These are phyloP conservation scores for Nigrograna mackinnonii DNA, from an alignment of 2,329 filamentous ascomycete genomes.

Conservation along the genomic window DNA sequence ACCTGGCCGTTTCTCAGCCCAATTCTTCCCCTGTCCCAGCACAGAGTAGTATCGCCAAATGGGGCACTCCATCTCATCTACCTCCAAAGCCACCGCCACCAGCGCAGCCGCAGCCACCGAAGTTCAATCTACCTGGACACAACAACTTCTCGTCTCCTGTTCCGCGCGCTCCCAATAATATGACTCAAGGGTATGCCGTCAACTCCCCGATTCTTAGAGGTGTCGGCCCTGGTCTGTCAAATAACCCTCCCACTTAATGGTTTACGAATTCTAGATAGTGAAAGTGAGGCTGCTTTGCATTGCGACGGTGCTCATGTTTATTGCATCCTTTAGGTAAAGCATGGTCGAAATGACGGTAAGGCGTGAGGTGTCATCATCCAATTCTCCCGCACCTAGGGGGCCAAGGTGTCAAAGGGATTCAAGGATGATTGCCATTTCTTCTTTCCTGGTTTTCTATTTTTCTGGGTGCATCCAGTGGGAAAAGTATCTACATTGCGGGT, in stretches of 20 bases:
- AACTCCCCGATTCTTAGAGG: conserved; percentile 14
- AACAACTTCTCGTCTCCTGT: conserved; percentile 16
- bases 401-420: too few species aligned
- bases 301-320: conserved; percentile 25
- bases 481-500: too few species aligned
- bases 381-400: too few species aligned
- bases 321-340: too few species aligned
- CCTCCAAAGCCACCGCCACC: conserved; percentile 59
- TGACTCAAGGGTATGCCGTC: conserved; percentile 15
- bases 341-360: too few species aligned
- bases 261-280: conserved; percentile 17
- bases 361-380: too few species aligned
- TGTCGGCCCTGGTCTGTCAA: conserved; percentile 7
- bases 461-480: too few species aligned
- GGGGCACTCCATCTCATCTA: conserved; percentile 57
- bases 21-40: conserved; percentile 24
- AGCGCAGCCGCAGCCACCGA: conserved; percentile 30
- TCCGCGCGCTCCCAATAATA: conserved; percentile 20
- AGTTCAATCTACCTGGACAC: conserved; percentile 24
- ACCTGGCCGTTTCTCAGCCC: conserved; percentile 15
- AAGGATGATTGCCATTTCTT: too few species aligned
- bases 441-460: too few species aligned
- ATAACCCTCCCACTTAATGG: conserved; percentile 18
- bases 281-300: conserved; percentile 23
- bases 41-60: conserved; percentile 59